Percentiles rank a stretch among this genome's conserved stretches.
phyloP scores from a whole-genome alignment of 1,139 yeast genomes.

The Blastobotrys proliferans region DNA sequence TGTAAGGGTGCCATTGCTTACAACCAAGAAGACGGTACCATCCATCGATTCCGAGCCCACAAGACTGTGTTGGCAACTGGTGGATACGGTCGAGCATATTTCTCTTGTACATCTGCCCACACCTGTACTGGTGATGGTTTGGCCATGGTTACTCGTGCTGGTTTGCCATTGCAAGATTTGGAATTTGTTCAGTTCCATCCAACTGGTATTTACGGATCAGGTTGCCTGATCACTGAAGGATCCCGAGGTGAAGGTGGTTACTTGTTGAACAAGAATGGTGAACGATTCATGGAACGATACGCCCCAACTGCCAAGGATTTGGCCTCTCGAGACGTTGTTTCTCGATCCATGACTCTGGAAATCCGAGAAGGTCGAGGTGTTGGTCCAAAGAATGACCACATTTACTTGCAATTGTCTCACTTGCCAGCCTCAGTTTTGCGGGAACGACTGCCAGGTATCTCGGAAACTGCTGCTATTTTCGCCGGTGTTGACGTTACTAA shows the following conservation, averaged over 20 bases:
- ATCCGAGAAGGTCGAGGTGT: slow-evolving; percentile 99
- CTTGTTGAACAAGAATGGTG: slow-evolving; percentile 95
- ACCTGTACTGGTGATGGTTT: slow-evolving; percentile 99
- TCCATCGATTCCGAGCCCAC: slow-evolving; percentile 96
- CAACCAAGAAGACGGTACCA: slow-evolving; percentile 98
- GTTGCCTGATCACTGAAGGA: slow-evolving; percentile 98
- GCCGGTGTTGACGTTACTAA: slow-evolving; percentile 99
- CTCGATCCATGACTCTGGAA: slow-evolving; percentile 97
- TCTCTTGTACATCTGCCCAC: slow-evolving; percentile 98
- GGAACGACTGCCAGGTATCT: slow-evolving; percentile 98
- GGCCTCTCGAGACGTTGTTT: slow-evolving; percentile 97
- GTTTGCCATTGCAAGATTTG: slow-evolving; percentile 94
- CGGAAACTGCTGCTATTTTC: slow-evolving; percentile 96
- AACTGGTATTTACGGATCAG: slow-evolving; percentile 98
- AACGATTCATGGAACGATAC: slow-evolving; percentile 98
- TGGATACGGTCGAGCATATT: slow-evolving; percentile 98
- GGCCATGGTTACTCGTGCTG: slow-evolving; percentile 98
- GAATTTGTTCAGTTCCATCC: slow-evolving; percentile 99
- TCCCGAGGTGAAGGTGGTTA: slow-evolving; percentile 99
- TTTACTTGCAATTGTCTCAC: slow-evolving; percentile 90
- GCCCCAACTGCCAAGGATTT: slow-evolving; percentile 98
- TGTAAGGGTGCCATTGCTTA: slow-evolving; percentile 97
- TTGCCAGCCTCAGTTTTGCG: slow-evolving; percentile 87
- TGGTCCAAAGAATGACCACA: slow-evolving; percentile 93
- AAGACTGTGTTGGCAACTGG: slow-evolving; percentile 97